Base-by-base conservation (phyloP, 371 early-diverging fungal species). In the Rhizopus arrhizus region DNA sequence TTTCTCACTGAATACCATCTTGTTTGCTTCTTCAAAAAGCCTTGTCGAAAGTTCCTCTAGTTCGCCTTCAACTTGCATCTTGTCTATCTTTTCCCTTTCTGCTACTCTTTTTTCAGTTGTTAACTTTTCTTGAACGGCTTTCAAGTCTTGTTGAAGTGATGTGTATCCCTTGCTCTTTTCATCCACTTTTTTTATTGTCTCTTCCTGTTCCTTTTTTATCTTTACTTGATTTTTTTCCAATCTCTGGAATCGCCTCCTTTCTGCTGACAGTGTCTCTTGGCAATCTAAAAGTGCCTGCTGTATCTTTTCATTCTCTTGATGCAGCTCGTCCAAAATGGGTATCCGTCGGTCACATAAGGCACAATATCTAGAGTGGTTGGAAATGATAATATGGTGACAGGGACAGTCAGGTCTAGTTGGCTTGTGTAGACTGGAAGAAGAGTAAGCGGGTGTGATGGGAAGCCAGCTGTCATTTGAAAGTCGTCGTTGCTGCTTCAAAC, bases 11-110 rank as follows among this genome's bases (percentile, higher is more conserved):
- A 93, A 88, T 8, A 96, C 96, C 87, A 95, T 85, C 1, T 72
- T 77, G 63, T 96, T 94, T 4, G 96, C 96, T 65, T 94, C 91
- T 62, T 94, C 93, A 74, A 95, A 95, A 36, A 96, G 74, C 50
- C 76, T 79, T 47, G 86, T 82, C 15, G 92, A 93, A 36, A 95
- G 72, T 33, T 93, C 95, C 62, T 94, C 95, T 28, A 95, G 76
- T 70, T 96, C 96, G 16, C 85, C 87, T 63, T 94, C 92, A 6
- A 94, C 84, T 51, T 84, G 78, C 52, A 84, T 83, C 56, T 93
- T 91, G 53, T 86, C 84, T 59, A 84, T 82, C 58, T 91, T 88
- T 53, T 93, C 75, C 64, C 91, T 91, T 4, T 90, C 91, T 0
- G 89, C 83, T 68, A 86, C 84, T 47, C 90, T 87, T 43, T 92